Evolutionary conservation across 306 rosid species (phyloP).

Genomic region (Prunus mume): DNA sequence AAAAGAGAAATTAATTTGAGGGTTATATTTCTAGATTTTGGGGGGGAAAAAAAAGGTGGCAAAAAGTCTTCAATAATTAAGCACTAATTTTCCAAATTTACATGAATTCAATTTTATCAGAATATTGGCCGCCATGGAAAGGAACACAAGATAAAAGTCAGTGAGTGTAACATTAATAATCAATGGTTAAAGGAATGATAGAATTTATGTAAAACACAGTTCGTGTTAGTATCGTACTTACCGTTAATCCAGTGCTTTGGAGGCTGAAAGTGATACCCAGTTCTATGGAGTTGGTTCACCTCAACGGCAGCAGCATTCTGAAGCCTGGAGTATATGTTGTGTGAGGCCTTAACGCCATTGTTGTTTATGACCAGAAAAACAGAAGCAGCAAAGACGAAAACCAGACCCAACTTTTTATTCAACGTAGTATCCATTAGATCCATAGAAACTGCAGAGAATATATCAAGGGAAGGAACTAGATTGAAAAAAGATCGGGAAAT

Average conservation of each 20-base stretch:
- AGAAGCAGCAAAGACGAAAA: background rate
- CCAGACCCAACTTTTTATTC: slow-evolving; percentile 5
- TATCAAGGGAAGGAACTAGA: too few species aligned
- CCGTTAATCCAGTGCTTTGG: slow-evolving; percentile 79
- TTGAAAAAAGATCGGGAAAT: too few species aligned
- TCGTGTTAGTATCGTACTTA: background rate
- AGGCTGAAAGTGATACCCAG: slow-evolving; percentile 82
- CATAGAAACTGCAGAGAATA: too few species aligned
- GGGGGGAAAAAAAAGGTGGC: too few species aligned
- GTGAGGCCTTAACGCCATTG: slow-evolving; percentile 50
- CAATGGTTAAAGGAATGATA: background rate
- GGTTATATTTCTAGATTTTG: too few species aligned
- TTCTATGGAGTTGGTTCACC: slow-evolving; percentile 39
- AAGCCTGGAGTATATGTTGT: slow-evolving; percentile 27
- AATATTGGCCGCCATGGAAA: background rate
- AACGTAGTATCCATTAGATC: too few species aligned
- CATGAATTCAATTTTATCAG: too few species aligned
- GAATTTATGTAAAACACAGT: background rate
- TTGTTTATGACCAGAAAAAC: slow-evolving; percentile 23
- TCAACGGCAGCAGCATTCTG: slow-evolving; percentile 31
- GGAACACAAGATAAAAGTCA: background rate
- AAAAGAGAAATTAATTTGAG: too few species aligned
- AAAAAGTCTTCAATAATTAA: too few species aligned
- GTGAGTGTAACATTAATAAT: background rate
- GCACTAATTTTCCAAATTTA: too few species aligned